phyloP scores from a whole-genome alignment of 495 filamentous ascomycete species.

The Cladorrhinum samala region DNA sequence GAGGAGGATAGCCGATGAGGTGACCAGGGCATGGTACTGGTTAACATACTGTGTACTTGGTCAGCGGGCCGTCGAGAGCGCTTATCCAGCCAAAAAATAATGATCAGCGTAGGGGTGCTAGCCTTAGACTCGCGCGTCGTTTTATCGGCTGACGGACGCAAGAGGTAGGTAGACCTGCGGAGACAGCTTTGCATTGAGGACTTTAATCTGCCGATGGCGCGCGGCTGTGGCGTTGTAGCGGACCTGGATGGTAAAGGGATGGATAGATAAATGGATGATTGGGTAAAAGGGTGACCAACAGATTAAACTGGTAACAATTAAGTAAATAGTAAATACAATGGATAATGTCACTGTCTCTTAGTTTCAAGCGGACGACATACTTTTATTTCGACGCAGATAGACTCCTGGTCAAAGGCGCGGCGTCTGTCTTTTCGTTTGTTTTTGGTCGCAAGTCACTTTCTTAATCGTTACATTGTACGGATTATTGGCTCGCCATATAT shows the following conservation, averaged over 20 bases:
- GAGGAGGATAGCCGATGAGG: constrained; percentile 23
- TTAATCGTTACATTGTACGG: too few species aligned
- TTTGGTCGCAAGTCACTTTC: too few species aligned
- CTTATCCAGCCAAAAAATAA: constrained; percentile 34
- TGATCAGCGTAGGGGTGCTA: constrained; percentile 21
- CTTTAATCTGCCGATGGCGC: neutral
- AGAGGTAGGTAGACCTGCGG: constrained; percentile 24
- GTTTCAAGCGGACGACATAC: neutral
- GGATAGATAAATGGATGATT: neutral
- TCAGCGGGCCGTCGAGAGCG: constrained; percentile 26
- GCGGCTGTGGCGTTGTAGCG: constrained; percentile 1
- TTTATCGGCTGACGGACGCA: constrained; percentile 4
- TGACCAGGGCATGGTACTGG: constrained; percentile 25
- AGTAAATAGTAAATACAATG: neutral
- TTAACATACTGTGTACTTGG: constrained; percentile 24
- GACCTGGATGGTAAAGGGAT: constrained; percentile 2
- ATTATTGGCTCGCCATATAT: too few species aligned
- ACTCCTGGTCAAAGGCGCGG: too few species aligned
- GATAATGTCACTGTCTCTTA: neutral
- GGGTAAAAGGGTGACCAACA: neutral
- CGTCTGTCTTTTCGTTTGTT: too few species aligned
- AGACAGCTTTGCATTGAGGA: constrained; percentile 25
- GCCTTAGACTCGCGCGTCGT: neutral
- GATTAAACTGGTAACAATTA: neutral
- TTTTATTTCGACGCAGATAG: too few species aligned